Evolutionary conservation across 2,329 filamentous ascomycete species (phyloP), one percentile per base, ranked within the genome.

Genomic region (Neofusicoccum laricinum): DNA sequence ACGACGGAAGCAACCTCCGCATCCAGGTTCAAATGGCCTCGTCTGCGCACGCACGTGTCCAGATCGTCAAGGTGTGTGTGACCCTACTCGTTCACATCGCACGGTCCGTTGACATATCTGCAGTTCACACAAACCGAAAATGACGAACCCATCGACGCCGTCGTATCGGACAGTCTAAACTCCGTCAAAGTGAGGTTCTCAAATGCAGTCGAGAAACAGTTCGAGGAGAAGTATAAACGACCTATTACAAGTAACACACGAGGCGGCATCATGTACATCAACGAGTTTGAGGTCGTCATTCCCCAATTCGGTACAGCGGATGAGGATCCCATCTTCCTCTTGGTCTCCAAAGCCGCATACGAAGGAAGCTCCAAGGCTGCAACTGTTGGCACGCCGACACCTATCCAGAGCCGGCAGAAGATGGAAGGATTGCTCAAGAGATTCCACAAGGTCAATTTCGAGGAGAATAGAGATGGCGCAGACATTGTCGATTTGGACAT

Each of bases 1-100:
- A 76, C 64, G 73, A 76, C 68, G 74, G 74, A 38, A 76, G 72
- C 55, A 72, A 71, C 41, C 61, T 77, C 3, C 72, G 73, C 58
- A 73, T 74, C 12, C 58, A 66, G 48, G 67, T 68, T 38, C 63
- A 68, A 11, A 59, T 64, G 25, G 46, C 12, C 12, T 3, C 12
- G 12, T 1, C 62, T 7, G 63, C 66, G 19, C 41, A 61, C 40
- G 63, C 67, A 43, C 46, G 25, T 41, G 65, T 75, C 61, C 70
- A 71, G 15, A 65, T 76, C 21, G 50, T 70, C 12, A 25, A 74
- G 71, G 73, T 68, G 30, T 15, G 61, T 25, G 14, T 10, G n/a
- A 17, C 7, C 30, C 11, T 19, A 30, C 25, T n/a, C 14, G 45
- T 17, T 14, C 30, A 8, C 15, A 14, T 11, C n/a, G 17, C 19